phyloP scores from a whole-genome alignment of 83 land plant genomes.

The Isoetes engelmannii region DNA sequence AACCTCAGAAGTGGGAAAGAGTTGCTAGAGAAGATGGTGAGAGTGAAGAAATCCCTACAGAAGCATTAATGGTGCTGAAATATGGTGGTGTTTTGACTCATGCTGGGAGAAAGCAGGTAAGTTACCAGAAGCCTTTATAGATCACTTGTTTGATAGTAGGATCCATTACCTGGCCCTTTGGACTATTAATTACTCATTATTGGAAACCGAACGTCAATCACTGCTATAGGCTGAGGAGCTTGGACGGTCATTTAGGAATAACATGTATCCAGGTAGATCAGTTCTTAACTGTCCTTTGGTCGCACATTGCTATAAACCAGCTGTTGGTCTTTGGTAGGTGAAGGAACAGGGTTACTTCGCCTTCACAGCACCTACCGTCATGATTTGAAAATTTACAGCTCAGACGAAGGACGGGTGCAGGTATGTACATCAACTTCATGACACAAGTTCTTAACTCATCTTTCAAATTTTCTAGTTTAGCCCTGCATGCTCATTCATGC shows the following conservation, averaged over 20 bases:
- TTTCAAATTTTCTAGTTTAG: too few species aligned
- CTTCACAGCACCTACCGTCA: conserved; percentile 98
- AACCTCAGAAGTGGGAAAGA: conserved; percentile 92
- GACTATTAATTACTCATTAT: not conserved
- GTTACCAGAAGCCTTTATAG: not conserved
- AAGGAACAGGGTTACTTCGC: conserved; percentile 94
- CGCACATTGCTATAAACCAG: not conserved
- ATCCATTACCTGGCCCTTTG: not conserved
- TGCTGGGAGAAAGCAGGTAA: conserved; percentile 98
- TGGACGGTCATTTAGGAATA: conserved; percentile 87
- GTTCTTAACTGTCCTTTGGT: not conserved
- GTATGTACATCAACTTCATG: conserved; percentile 24
- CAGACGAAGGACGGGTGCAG: conserved; percentile 99
- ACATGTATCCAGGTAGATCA: conserved; percentile 89
- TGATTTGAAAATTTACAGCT: conserved; percentile 97
- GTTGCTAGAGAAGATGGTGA: conserved; percentile 67
- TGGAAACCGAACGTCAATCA: not conserved
- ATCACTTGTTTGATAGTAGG: not conserved
- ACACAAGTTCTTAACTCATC: too few species aligned
- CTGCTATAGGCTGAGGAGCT: conserved; percentile 80
- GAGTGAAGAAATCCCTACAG: conserved; percentile 83
- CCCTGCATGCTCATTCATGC: too few species aligned
- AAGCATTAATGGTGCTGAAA: conserved; percentile 95
- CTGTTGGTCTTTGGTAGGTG: conserved; percentile 44
- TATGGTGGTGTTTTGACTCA: conserved; percentile 99